Evolutionary conservation across 179 eudicot genomes (phyloP).

Genomic region (Spinacia oleracea): DNA sequence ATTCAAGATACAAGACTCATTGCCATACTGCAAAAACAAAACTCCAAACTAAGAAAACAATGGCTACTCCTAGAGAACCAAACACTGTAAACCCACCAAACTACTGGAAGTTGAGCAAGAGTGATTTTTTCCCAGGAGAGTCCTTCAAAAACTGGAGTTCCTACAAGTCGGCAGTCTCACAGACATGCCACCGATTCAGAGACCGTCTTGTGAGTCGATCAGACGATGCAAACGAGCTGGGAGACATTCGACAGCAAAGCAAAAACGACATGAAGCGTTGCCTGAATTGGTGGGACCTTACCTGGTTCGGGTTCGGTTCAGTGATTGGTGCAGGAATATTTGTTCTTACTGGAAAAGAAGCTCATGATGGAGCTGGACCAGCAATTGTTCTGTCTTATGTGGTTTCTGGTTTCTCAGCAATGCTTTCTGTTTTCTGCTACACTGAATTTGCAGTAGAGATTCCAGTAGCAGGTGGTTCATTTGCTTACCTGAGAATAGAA

Average conservation of each 20-base stretch:
- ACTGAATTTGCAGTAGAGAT: slow-evolving; percentile 74
- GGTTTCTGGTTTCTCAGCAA: slow-evolving; percentile 61
- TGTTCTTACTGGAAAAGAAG: slow-evolving; percentile 75
- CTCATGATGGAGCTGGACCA: slow-evolving; percentile 51
- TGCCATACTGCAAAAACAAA: not conserved
- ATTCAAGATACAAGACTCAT: not conserved
- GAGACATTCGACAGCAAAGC: slow-evolving; percentile 24
- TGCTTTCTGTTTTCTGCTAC: slow-evolving; percentile 69
- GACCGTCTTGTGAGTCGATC: slow-evolving; percentile 25
- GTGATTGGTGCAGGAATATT: slow-evolving; percentile 35
- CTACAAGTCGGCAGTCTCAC: slow-evolving; percentile 15
- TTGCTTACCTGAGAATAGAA: slow-evolving; percentile 30
- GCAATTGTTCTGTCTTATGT: slow-evolving; percentile 58
- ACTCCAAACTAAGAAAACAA: not conserved
- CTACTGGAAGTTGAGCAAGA: slow-evolving; percentile 28
- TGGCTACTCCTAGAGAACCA: not conserved
- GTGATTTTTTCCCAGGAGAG: slow-evolving; percentile 24
- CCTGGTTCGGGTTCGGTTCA: slow-evolving; percentile 32
- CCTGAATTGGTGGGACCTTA: slow-evolving; percentile 31
- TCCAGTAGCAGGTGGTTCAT: slow-evolving; percentile 59
- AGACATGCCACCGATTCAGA: slow-evolving; percentile 16
- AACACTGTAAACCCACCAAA: not conserved
- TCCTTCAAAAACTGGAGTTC: slow-evolving; percentile 25
- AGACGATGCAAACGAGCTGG: slow-evolving; percentile 28
- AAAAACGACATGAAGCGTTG: slow-evolving; percentile 27